Base-by-base conservation (phyloP, 805 yeast genomes). In the Zygosaccharomyces lentus region DNA sequence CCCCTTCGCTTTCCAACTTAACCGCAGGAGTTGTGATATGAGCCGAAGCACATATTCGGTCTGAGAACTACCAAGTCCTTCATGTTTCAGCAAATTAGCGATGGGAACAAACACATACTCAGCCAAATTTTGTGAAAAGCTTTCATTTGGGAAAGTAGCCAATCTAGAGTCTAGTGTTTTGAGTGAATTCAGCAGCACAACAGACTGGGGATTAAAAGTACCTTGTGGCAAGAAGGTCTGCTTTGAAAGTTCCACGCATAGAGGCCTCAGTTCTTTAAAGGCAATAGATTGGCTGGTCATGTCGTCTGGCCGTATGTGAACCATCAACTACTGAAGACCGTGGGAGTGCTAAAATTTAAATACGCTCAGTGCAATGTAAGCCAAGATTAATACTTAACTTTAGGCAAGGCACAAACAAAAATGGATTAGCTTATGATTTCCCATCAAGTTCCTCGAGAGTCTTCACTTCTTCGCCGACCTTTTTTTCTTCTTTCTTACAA, bases 21-120 rank as follows among this genome's bases (percentile, higher is more conserved):
- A 57, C 25, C 57, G 51, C 16, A 80, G 62, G n/a, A 82, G 57
- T 4, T 69, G 54, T 3, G 68, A 58, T 2, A 82, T 53, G 13
- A 78, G 69, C n/a, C 67, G 61, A 8, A 82, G 55, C 1, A 76
- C 57, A 23, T 66, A 62, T 47, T 77, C 81, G 2, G 72, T 64
- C 38, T 72, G 77, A 0, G 71, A 52, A 37, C 75, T 77, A 2
- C 74, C 70, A 1, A 81, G 56, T n/a, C 68, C 50, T 1, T 71
- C 71, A 35, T 74, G 74, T 46, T 75, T 74, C 34, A 83, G 61
- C 7, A 83, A 57, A 44, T 74, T 73, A 1, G 80, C 73, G 2
- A 83, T 54, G 0, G 89, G 88, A 9, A 79, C 73, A 60, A 80
- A 81, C 1, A 82, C 70, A 48, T 81, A 81, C 49, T 82, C 85